These are phyloP conservation scores for Pyrenophora seminiperda DNA, from an alignment of 2,329 filamentous ascomycete species.

Conservation along the genomic window DNA sequence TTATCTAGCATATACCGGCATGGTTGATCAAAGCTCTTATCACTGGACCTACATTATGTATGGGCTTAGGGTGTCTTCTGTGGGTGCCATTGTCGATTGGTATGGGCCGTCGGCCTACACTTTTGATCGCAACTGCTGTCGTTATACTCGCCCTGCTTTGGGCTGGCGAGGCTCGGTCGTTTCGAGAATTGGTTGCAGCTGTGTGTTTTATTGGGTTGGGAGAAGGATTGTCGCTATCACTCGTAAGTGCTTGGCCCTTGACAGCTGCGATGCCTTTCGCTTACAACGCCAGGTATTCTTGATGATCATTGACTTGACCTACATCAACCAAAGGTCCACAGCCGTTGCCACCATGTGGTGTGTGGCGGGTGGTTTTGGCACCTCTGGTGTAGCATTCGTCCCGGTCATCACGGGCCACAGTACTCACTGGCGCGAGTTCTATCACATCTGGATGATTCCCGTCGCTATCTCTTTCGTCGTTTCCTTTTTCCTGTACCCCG, in stretches of 20 bases:
- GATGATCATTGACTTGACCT: constrained; percentile 49
- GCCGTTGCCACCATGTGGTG: constrained; percentile 46
- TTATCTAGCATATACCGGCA: background rate
- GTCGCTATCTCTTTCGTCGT: constrained; percentile 32
- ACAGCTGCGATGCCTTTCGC: background rate
- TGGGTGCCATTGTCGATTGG: constrained; percentile 49
- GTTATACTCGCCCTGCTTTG: constrained; percentile 34
- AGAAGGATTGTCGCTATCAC: constrained; percentile 37
- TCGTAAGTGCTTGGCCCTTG: constrained; percentile 23
- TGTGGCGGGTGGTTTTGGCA: constrained; percentile 32
- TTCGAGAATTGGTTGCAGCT: constrained; percentile 35
- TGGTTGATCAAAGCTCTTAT: constrained; percentile 35
- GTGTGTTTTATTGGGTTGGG: constrained; percentile 44
- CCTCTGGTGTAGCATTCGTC: constrained; percentile 29
- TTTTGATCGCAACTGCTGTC: constrained; percentile 39
- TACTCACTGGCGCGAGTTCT: constrained; percentile 44
- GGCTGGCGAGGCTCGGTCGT: constrained; percentile 34
- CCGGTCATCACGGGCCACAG: constrained; percentile 35
- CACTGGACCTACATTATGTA: constrained; percentile 40
- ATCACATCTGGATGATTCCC: constrained; percentile 38
- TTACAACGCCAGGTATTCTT: constrained; percentile 38
- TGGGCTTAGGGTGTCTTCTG: constrained; percentile 45
- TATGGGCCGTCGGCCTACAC: constrained; percentile 47
- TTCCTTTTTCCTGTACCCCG: constrained; percentile 42
- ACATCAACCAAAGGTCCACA: constrained; percentile 47